Conservation (phyloP, 2,329 filamentous ascomycete genomes). For the Paradendryphiella salina region DNA sequence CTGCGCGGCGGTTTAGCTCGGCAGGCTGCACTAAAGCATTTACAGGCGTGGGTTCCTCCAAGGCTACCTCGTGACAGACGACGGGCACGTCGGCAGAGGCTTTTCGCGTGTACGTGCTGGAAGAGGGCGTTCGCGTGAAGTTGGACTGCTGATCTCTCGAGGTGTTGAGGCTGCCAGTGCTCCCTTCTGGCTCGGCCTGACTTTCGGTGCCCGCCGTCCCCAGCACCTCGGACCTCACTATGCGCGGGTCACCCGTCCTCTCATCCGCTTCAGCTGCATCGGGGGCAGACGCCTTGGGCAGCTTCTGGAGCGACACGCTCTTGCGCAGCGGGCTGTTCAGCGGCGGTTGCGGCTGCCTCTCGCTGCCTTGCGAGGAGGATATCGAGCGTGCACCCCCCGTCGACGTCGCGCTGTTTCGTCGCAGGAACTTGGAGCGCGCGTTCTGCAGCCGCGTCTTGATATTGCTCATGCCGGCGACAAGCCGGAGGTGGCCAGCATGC, state of each 20-base stretch:
- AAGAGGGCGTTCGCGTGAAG: constrained; percentile 14
- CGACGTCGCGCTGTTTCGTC: constrained; percentile 36
- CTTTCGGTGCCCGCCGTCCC: constrained; percentile 15
- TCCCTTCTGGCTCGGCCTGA: constrained; percentile 20
- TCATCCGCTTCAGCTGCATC: constrained; percentile 16
- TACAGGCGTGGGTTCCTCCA: constrained; percentile 44
- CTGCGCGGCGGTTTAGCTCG: constrained; percentile 12
- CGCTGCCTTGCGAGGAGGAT: constrained; percentile 35
- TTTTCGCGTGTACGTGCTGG: constrained; percentile 16
- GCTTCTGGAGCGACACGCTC: constrained; percentile 39
- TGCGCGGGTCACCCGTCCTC: constrained; percentile 15
- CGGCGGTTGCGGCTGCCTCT: constrained; percentile 14
- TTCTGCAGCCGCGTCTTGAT: constrained; percentile 42
- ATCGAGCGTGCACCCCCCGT: constrained; percentile 26
- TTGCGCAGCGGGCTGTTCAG: constrained; percentile 29
- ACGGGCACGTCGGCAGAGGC: constrained; percentile 18
- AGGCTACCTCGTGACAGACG: constrained; percentile 31
- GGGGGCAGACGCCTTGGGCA: constrained; percentile 27
- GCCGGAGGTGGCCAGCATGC: constrained; percentile 26
- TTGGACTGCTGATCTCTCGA: constrained; percentile 26
- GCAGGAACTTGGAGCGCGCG: constrained; percentile 36
- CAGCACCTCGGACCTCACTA: constrained; percentile 36
- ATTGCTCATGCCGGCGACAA: constrained; percentile 39
- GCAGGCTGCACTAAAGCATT: constrained; percentile 23
- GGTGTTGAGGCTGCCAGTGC: constrained; percentile 13